Percentiles rank a stretch among this genome's conserved stretches.
Evolutionary conservation across 176 grass and related monocot genomes (phyloP).

Genomic region (Dactylis glomerata): DNA sequence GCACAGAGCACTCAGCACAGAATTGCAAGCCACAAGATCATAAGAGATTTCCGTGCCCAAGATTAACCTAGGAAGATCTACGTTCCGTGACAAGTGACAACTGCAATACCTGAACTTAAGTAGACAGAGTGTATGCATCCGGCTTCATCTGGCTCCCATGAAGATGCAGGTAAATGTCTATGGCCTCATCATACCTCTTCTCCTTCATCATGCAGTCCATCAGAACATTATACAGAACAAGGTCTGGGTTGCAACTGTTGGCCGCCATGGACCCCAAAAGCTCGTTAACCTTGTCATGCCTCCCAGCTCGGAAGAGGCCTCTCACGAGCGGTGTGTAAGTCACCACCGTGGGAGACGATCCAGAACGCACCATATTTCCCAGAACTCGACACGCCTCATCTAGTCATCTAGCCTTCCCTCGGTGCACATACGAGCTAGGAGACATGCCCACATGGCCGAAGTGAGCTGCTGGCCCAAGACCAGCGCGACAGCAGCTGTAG

Average conservation of each 20-base stretch:
- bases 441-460: slow-evolving; percentile 67
- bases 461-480: slow-evolving; percentile 47
- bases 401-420: slow-evolving; percentile 44
- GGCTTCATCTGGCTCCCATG: slow-evolving; percentile 47
- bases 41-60: slow-evolving; percentile 34
- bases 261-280: slow-evolving; percentile 60
- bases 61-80: slow-evolving; percentile 44
- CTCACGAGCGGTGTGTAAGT: slow-evolving; percentile 75
- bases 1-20: slow-evolving; percentile 54
- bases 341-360: slow-evolving; percentile 53
- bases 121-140: slow-evolving; percentile 77
- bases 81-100: slow-evolving; percentile 44
- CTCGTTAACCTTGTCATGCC: slow-evolving; percentile 31
- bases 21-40: slow-evolving; percentile 78
- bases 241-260: slow-evolving; percentile 56
- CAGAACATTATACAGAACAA: slow-evolving; percentile 79
- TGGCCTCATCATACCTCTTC: slow-evolving; percentile 50
- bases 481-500: slow-evolving; percentile 49
- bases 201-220: slow-evolving; percentile 76
- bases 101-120: slow-evolving; percentile 48
- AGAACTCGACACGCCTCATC: slow-evolving; percentile 52
- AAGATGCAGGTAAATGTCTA: slow-evolving; percentile 53
- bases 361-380: slow-evolving; percentile 58
- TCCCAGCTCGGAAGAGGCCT: slow-evolving; percentile 60
- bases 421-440: slow-evolving; percentile 57